Conservation (phyloP, 2,329 filamentous ascomycete genomes). For the Dendrostoma leiphaemia region DNA sequence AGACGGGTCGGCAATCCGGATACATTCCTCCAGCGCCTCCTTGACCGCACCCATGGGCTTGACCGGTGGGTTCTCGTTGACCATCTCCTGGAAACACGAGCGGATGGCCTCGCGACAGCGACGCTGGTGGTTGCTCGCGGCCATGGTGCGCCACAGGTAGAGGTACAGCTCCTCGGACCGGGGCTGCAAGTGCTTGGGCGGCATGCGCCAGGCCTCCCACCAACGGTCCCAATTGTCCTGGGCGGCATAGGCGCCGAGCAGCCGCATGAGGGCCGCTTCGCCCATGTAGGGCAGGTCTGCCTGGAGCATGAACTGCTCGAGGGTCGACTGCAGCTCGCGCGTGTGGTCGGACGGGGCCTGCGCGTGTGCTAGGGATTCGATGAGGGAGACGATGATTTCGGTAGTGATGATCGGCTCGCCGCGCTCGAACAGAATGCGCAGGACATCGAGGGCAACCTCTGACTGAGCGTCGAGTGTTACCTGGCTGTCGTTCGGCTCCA, state of each 20-base stretch:
- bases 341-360: constrained; percentile 32
- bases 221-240: constrained; percentile 53
- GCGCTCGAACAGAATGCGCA: constrained; percentile 44
- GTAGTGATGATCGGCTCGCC: constrained; percentile 40
- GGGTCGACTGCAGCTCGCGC: constrained; percentile 38
- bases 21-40: constrained; percentile 49
- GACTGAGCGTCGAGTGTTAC: constrained; percentile 30
- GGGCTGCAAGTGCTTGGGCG: constrained; percentile 45
- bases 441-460: constrained; percentile 39
- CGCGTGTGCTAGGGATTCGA: constrained; percentile 37
- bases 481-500: constrained; percentile 14
- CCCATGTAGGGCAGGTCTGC: constrained; percentile 35
- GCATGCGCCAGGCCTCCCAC: constrained; percentile 59
- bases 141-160: constrained; percentile 49
- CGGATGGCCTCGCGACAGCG: constrained; percentile 47
- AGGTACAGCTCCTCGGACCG: constrained; percentile 56
- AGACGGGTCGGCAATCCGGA: constrained; percentile 52
- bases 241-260: constrained; percentile 46
- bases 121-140: constrained; percentile 38
- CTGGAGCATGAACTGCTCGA: constrained; percentile 44
- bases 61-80: constrained; percentile 51
- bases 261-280: constrained; percentile 34
- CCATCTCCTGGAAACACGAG: constrained; percentile 60
- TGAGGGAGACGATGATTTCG: constrained; percentile 49
- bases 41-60: constrained; percentile 41